Conservation (phyloP, 2,329 filamentous ascomycete species). For the Rasamsonia emersonii region DNA sequence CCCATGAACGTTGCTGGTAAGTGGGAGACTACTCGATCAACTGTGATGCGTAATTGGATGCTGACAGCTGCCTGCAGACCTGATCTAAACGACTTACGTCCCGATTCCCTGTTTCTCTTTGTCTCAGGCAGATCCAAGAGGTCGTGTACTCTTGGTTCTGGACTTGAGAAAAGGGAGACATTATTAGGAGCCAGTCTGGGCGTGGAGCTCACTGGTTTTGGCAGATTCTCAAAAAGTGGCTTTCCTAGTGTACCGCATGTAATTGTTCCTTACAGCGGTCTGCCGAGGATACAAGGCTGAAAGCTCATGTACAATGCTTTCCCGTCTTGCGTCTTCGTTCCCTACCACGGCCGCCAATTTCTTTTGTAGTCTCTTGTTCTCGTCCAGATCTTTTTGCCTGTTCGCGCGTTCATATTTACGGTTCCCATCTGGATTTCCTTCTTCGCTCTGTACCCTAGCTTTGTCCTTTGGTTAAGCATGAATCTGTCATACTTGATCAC, state of each 20-base stretch:
- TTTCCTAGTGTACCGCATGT: conserved; percentile 30
- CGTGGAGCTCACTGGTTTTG: conserved; percentile 11
- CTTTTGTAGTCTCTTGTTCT: conserved; percentile 6
- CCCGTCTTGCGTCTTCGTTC: conserved; percentile 1
- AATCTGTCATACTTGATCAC: conserved; percentile 26
- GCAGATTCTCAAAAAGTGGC: conserved; percentile 25
- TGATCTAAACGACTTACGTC: conserved; percentile 33
- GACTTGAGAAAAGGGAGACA: conserved; percentile 3
- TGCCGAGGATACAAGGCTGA: conserved; percentile 11
- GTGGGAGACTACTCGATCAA: conserved; percentile 24
- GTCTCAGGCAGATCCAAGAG: conserved; percentile 5
- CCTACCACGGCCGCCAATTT: conserved; percentile 4
- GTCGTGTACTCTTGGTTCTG: conserved; percentile 2
- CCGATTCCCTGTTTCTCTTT: conserved; percentile 8
- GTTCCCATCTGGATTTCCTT: conserved; percentile 20
- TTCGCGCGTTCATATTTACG: conserved; percentile 18
- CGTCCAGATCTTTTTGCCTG: conserved; percentile 15
- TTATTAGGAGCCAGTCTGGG: conserved; percentile 8
- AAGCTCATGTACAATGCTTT: conserved; percentile 1
- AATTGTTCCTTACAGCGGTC: conserved; percentile 18
- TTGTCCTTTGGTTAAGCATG: conserved; percentile 31
- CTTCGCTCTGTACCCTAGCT: conserved; percentile 25
- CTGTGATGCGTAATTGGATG: no score
- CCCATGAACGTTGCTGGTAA: conserved; percentile 76
- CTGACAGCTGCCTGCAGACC: conserved; percentile 21